Base-by-base conservation (phyloP, 139 green algal species). In the Spirogloea muscicola region DNA sequence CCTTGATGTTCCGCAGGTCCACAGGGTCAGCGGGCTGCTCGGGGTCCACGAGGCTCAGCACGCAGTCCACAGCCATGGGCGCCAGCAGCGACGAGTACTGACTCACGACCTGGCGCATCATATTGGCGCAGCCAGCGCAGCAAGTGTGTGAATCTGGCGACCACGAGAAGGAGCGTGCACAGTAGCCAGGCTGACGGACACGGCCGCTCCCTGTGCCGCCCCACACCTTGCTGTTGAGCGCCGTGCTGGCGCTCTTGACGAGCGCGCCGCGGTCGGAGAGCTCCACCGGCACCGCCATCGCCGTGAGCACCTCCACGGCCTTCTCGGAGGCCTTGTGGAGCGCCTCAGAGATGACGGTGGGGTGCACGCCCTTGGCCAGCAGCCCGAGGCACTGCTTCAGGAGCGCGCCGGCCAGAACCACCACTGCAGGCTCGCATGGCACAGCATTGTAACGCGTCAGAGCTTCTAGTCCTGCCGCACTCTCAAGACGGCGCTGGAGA, bases 11-110 rank as follows among this genome's bases (percentile, higher is more conserved):
- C 13, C 85, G 84, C 76, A 99, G 79, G 78, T 99, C 95, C 68
- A 98, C 80, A 66, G 85, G 89, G 73, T 81, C 43, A n/a, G n/a
- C n/a, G 36, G 82, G 64, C 1, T 3, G 58, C 21, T 18, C 29
- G 0, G 90, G 90, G 84, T 98, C 89, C 36, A 92, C 82, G 3
- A 98, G 88, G 41, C 83, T 86, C 33, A 96, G 76, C 40, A 98
- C 87, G 34, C 85, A 88, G 76, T 99, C 95, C 5, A 97, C 95
- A 21, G 95, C 95, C 88, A 99, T 97, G 60, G 95, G 95, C 0
- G 92, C 90, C 48, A 99, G 86, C 48, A 99, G 81, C 7, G 78
- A 88, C 1, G 88, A 91, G 83, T 98, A 94, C 85, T 98, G 92
- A 0, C 87, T 92, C 39, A 99, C 93, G 31, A 99, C 94, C 83